phyloP scores from a whole-genome alignment of 768 basidiomycete species.

The Hypholoma fasciculare region DNA sequence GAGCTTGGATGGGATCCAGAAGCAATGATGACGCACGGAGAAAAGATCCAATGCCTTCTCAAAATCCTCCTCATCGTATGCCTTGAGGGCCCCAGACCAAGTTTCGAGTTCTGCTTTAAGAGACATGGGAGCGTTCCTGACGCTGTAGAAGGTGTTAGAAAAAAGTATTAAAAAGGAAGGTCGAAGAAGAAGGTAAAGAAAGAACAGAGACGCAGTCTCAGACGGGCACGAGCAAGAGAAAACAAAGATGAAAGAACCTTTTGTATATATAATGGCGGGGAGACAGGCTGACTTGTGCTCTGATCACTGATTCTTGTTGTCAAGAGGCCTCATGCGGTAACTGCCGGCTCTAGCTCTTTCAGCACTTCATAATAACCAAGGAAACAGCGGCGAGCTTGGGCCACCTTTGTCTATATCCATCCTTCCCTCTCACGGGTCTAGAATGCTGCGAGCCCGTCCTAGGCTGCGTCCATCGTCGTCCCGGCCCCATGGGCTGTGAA shows the following conservation, averaged over 20 bases:
- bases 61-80: slow-evolving; percentile 87
- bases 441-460: slow-evolving; percentile 8
- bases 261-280: slow-evolving; percentile 21
- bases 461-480: slow-evolving; percentile 3
- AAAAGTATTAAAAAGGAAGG: slow-evolving; percentile 20
- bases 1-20: neutral
- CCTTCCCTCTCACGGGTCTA: slow-evolving; percentile 7
- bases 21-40: slow-evolving; percentile 45
- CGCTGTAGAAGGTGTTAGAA: slow-evolving; percentile 28
- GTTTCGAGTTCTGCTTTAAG: slow-evolving; percentile 79
- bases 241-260: slow-evolving; percentile 17
- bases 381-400: slow-evolving; percentile 12
- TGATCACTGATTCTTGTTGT: slow-evolving; percentile 32
- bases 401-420: neutral
- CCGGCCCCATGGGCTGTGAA: neutral
- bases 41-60: slow-evolving; percentile 75
- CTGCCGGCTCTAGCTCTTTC: slow-evolving; percentile 11
- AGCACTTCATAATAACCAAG: slow-evolving; percentile 20
- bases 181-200: slow-evolving; percentile 24
- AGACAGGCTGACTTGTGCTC: slow-evolving; percentile 16
- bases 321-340: slow-evolving; percentile 26
- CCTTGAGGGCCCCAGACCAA: slow-evolving; percentile 85
- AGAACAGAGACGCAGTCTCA: slow-evolving; percentile 47
- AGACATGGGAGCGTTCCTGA: slow-evolving; percentile 50
- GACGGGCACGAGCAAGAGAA: slow-evolving; percentile 27